These are phyloP conservation scores for Geotrichum reessii DNA, from an alignment of 1,139 yeast species.

Conservation along the genomic window DNA sequence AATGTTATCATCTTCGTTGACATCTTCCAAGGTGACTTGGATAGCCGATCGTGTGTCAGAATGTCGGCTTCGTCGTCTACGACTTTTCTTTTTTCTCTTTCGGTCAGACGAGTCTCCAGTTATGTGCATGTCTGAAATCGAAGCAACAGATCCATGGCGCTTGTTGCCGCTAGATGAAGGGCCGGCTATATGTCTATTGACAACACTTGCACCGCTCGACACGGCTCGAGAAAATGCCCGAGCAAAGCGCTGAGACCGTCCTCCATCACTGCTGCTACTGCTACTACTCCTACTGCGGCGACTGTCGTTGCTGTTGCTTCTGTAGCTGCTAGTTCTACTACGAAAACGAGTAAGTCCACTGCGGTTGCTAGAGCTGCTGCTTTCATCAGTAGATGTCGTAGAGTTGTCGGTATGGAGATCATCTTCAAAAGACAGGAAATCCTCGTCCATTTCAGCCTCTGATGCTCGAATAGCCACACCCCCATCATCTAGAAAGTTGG, in stretches of 20 bases:
- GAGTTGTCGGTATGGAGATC: conserved; percentile 6
- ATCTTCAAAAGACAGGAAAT: conserved; percentile 8
- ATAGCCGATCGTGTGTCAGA: neutral
- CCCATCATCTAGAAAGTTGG: conserved; percentile 15
- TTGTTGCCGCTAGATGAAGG: neutral
- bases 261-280: conserved; percentile 3
- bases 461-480: conserved; percentile 8
- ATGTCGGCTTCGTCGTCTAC: neutral
- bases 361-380: conserved; percentile 4
- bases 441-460: conserved; percentile 10
- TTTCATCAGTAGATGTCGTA: neutral
- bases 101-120: neutral
- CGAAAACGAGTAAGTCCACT: conserved; percentile 4
- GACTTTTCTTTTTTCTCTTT: neutral
- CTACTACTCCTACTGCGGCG: neutral
- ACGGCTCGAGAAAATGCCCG: conserved; percentile 15
- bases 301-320: conserved; percentile 3
- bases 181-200: neutral
- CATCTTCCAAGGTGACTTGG: neutral
- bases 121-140: neutral
- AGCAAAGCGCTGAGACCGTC: conserved; percentile 9
- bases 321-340: neutral
- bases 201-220: conserved; percentile 10
- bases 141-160: neutral
- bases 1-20: neutral